Percentiles rank a stretch among this genome's conserved stretches.
Evolutionary conservation across 441 rosid species (phyloP).

Genomic region (Syzygium syzygioides): DNA sequence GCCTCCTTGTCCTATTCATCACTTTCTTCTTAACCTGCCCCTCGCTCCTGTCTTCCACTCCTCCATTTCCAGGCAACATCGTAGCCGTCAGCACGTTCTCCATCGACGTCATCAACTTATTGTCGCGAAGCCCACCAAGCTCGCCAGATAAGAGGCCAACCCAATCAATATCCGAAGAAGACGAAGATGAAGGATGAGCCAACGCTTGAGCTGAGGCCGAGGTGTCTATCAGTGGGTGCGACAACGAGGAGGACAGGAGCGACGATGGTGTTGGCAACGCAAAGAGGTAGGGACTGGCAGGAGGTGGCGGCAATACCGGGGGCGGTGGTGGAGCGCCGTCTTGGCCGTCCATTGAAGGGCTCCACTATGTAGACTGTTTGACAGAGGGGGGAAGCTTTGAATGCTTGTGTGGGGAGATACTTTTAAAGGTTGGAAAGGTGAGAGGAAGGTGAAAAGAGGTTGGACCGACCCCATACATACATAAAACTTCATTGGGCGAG

Average conservation of each 20-base stretch:
- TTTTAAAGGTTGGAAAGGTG: not conserved
- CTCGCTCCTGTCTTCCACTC: conserved; percentile 8
- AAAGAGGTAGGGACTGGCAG: not conserved
- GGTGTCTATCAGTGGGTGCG: not conserved
- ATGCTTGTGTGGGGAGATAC: not conserved
- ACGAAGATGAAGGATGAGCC: not conserved
- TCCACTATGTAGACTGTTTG: not conserved
- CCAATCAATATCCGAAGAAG: conserved; percentile 47
- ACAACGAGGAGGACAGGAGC: not conserved
- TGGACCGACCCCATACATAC: not conserved
- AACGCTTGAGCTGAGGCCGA: not conserved
- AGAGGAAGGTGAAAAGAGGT: not conserved
- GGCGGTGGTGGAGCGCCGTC: not conserved
- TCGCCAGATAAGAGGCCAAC: conserved; percentile 39
- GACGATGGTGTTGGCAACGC: not conserved
- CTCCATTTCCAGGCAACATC: conserved; percentile 13
- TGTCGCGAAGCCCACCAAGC: not conserved
- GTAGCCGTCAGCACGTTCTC: not conserved
- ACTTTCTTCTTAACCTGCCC: not conserved
- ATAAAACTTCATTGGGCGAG: not conserved
- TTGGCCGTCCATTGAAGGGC: not conserved
- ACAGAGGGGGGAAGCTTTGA: not conserved
- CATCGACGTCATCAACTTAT: not conserved
- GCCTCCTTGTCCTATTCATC: conserved; percentile 3
- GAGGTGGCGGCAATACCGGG: not conserved